These are phyloP conservation scores for Kregervanrija pseudodelftensis DNA, from an alignment of 805 yeast species.

Conservation along the genomic window DNA sequence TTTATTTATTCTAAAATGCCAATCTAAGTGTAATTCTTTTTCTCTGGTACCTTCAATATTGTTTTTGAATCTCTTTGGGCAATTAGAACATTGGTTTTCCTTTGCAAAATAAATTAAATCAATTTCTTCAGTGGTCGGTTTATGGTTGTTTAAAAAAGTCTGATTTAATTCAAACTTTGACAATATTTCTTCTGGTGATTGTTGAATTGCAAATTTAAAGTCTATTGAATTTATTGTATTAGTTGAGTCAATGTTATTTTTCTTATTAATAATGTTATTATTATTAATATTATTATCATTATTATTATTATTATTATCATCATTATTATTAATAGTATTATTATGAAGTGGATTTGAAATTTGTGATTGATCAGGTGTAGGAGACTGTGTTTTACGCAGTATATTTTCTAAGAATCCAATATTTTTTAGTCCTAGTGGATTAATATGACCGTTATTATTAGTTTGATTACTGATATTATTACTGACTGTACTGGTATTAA, in stretches of 20 bases:
- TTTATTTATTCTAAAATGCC: conserved; percentile 93
- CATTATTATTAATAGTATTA: conserved; percentile 13
- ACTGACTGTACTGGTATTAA: background rate
- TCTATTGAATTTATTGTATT: conserved; percentile 13
- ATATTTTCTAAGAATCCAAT: conserved; percentile 14
- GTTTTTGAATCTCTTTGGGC: conserved; percentile 78
- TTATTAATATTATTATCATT: no score
- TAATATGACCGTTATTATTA: conserved; percentile 1
- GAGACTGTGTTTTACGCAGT: conserved; percentile 8
- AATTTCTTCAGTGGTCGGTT: conserved; percentile 28
- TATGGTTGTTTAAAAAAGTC: conserved; percentile 31
- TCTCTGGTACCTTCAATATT: conserved; percentile 45
- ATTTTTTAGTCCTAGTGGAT: conserved; percentile 13
- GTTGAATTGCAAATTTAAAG: conserved; percentile 10
- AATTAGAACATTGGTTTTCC: conserved; percentile 78
- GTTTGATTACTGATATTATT: background rate
- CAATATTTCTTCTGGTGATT: conserved; percentile 15
- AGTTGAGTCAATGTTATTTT: conserved; percentile 10
- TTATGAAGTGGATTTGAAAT: background rate
- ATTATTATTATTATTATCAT: conserved; percentile 12
- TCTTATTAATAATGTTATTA: conserved; percentile 19
- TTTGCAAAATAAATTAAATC: conserved; percentile 46
- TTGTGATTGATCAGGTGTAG: background rate
- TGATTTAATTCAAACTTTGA: conserved; percentile 24
- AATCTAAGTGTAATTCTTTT: conserved; percentile 73